These are phyloP conservation scores for Groenewaldozyma auringiensis DNA, from an alignment of 1,139 yeast species.

Conservation along the genomic window DNA sequence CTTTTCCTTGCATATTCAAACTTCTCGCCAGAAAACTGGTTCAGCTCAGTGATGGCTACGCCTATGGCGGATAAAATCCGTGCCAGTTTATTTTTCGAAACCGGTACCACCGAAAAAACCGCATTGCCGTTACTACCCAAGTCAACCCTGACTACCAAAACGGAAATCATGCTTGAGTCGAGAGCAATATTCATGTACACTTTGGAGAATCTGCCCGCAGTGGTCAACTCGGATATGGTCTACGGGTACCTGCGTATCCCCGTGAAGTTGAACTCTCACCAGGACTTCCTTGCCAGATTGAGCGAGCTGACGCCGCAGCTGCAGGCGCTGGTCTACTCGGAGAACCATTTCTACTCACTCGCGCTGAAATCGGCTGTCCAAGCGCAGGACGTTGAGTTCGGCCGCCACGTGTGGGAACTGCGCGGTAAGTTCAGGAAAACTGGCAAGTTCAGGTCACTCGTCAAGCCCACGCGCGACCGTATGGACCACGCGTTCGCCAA, in stretches of 20 bases:
- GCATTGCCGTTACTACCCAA: conserved; percentile 65
- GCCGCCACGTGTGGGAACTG: conserved; percentile 64
- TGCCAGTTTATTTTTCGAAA: conserved; percentile 20
- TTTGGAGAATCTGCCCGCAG: conserved; percentile 36
- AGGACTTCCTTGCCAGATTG: conserved; percentile 47
- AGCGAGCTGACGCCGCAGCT: conserved; percentile 42
- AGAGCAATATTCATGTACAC: conserved; percentile 66
- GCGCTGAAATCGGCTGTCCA: conserved; percentile 60
- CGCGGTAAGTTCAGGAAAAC: conserved; percentile 68
- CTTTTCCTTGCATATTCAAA: conserved; percentile 30
- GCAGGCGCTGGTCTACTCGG: conserved; percentile 10
- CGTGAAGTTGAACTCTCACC: conserved; percentile 39
- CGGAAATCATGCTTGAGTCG: conserved; percentile 61
- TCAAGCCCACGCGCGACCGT: conserved; percentile 36
- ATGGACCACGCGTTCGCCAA: conserved; percentile 65
- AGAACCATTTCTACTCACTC: conserved; percentile 49
- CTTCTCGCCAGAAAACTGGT: conserved; percentile 30
- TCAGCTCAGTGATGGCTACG: conserved; percentile 27
- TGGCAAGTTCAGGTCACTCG: conserved; percentile 36
- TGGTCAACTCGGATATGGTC: conserved; percentile 39
- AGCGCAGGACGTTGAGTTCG: conserved; percentile 47
- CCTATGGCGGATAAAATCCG: conserved; percentile 27
- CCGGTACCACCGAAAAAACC: conserved; percentile 6
- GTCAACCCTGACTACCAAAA: conserved; percentile 33
- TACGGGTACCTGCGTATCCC: conserved; percentile 51